Conservation (phyloP, 768 basidiomycete species). For the Leccinum rimulosum region DNA sequence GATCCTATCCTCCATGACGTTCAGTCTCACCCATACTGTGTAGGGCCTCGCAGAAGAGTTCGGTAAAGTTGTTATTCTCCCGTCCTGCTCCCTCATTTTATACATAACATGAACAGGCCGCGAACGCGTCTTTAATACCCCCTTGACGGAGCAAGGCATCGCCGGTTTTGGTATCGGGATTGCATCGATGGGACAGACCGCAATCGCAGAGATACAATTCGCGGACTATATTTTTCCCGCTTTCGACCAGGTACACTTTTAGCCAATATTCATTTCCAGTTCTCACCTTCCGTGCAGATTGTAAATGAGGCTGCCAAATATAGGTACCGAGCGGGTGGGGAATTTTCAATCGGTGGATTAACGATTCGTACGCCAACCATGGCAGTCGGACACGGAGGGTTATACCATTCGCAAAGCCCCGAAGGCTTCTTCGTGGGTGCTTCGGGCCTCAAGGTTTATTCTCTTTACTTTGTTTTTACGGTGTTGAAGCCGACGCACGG, state of each 20-base stretch:
- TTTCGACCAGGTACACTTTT: conserved; percentile 77
- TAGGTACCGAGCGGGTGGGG: conserved; percentile 84
- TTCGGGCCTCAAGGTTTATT: conserved; percentile 74
- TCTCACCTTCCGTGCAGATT: conserved; percentile 44
- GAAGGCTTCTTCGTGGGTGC: conserved; percentile 95
- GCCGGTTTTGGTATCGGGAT: conserved; percentile 93
- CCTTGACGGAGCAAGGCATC: conserved; percentile 89
- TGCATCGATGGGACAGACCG: conserved; percentile 90
- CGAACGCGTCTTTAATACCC: conserved; percentile 95
- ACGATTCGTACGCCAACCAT: conserved; percentile 86
- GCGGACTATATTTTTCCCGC: conserved; percentile 92
- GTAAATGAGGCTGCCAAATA: conserved; percentile 96
- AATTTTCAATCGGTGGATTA: conserved; percentile 76
- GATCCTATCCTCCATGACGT: conserved; percentile 12
- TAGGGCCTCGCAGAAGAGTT: conserved; percentile 92
- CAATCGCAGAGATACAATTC: conserved; percentile 93
- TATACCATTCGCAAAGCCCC: conserved; percentile 94
- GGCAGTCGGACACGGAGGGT: conserved; percentile 88
- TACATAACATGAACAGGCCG: conserved; percentile 48
- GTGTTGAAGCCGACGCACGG: background rate
- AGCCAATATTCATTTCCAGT: background rate
- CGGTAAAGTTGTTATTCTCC: conserved; percentile 44
- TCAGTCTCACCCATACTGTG: conserved; percentile 1
- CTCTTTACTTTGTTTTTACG: background rate
- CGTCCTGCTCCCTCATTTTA: background rate